Evolutionary conservation across 2,329 filamentous ascomycete species (phyloP).

Genomic region (Grosmannia penicillata): DNA sequence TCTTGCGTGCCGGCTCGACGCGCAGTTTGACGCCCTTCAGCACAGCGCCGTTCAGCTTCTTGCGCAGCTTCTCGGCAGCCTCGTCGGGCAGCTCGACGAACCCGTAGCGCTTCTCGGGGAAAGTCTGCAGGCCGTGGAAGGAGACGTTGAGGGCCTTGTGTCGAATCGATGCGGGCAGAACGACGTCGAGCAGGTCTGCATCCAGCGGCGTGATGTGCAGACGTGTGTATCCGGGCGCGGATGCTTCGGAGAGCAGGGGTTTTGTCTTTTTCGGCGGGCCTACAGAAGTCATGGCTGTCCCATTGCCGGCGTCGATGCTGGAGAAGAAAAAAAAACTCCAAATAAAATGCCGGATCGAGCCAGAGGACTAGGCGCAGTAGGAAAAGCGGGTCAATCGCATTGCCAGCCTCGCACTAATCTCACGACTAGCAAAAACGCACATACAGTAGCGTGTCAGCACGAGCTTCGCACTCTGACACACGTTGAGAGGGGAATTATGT

Average conservation of each 20-base stretch:
- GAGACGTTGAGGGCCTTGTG: conserved; percentile 64
- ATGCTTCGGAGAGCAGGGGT: background rate
- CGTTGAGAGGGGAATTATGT: too few relatives aligned
- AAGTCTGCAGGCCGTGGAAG: conserved; percentile 75
- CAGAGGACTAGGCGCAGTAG: too few relatives aligned
- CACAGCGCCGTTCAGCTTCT: conserved; percentile 76
- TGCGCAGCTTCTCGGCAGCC: conserved; percentile 82
- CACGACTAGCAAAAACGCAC: too few relatives aligned
- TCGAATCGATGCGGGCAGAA: conserved; percentile 54
- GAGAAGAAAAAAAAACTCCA: background rate
- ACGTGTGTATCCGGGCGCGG: conserved; percentile 29
- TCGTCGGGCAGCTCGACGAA: conserved; percentile 69
- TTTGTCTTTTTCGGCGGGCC: background rate
- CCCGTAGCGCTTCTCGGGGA: conserved; percentile 81
- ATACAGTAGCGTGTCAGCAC: too few relatives aligned
- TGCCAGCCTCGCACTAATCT: too few relatives aligned
- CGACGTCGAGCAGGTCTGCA: conserved; percentile 53
- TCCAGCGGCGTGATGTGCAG: conserved; percentile 85
- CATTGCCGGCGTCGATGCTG: background rate
- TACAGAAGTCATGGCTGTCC: background rate
- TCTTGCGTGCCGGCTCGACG: conserved; percentile 55
- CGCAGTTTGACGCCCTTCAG: conserved; percentile 75
- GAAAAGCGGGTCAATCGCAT: too few relatives aligned
- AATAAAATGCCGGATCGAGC: conserved; percentile 1
- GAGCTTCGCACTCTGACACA: too few relatives aligned